Evolutionary conservation across 139 green algal species (phyloP).

Genomic region (Chlorella sp.): DNA sequence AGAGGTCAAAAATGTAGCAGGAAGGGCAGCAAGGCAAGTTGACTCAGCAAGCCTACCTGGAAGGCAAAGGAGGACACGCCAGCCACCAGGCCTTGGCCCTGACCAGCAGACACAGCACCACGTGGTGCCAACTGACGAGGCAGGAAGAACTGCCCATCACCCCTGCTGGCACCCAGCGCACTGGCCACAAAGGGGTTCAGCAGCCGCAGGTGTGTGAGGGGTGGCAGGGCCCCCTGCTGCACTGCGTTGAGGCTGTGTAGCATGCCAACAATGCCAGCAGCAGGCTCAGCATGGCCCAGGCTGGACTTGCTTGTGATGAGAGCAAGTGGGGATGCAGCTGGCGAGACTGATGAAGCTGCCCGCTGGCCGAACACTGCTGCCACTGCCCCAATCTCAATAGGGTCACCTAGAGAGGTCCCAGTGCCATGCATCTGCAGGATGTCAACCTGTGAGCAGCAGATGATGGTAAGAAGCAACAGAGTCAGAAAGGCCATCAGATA

Average conservation of each 20-base stretch:
- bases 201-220: slow-evolving; percentile 31
- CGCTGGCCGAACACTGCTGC: not conserved
- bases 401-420: slow-evolving; percentile 56
- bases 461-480: not conserved
- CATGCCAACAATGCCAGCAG: slow-evolving; percentile 44
- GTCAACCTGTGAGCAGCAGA: slow-evolving; percentile 20
- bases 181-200: slow-evolving; percentile 49
- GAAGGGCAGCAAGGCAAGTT: too few species aligned
- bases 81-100: not conserved
- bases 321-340: not conserved
- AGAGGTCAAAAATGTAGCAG: too few species aligned
- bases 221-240: not conserved
- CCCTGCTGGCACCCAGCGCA: slow-evolving; percentile 23
- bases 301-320: slow-evolving; percentile 33
- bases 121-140: not conserved
- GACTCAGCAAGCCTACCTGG: too few species aligned
- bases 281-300: slow-evolving; percentile 54
- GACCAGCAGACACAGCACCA: not conserved
- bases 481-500: not conserved
- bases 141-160: not conserved
- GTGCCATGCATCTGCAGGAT: slow-evolving; percentile 75
- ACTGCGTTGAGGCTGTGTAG: slow-evolving; percentile 17
- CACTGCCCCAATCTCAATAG: slow-evolving; percentile 52
- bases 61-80: slow-evolving; percentile 78
- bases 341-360: not conserved